Evolutionary conservation across 768 basidiomycete species (phyloP).

Genomic region (Trametes maxima): DNA sequence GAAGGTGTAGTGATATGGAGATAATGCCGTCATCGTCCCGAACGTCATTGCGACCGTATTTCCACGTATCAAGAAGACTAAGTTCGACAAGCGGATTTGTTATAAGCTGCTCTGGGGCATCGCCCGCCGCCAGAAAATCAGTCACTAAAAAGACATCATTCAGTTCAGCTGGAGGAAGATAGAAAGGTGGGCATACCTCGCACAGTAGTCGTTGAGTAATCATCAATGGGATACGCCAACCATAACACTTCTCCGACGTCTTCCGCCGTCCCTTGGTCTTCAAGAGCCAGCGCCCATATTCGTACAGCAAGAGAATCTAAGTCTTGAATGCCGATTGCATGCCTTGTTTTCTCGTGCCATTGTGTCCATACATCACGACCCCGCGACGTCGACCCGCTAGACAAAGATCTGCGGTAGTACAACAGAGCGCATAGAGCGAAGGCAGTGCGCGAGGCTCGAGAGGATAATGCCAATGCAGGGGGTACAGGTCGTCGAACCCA

Average conservation of each 20-base stretch:
- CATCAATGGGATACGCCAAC: constrained; percentile 43
- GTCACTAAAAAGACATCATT: constrained; percentile 38
- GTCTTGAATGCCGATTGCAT: constrained; percentile 30
- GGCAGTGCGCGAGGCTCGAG: constrained; percentile 17
- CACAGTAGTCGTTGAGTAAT: constrained; percentile 20
- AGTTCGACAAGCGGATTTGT: constrained; percentile 44
- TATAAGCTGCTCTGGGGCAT: constrained; percentile 41
- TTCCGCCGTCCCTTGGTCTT: constrained; percentile 39
- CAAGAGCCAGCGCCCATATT: constrained; percentile 48
- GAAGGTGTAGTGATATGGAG: constrained; percentile 28
- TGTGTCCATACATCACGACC: constrained; percentile 43
- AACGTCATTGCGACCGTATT: constrained; percentile 29
- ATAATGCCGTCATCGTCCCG: background rate
- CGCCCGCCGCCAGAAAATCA: constrained; percentile 40
- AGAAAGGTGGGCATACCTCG: constrained; percentile 27
- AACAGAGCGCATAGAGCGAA: constrained; percentile 31
- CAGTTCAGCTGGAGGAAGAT: background rate
- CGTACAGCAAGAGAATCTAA: constrained; percentile 39
- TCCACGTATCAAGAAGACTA: constrained; percentile 47
- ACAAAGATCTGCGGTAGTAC: constrained; percentile 20
- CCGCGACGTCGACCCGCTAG: background rate
- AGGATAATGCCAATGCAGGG: background rate
- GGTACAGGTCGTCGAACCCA: constrained; percentile 18
- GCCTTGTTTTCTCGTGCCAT: constrained; percentile 40
- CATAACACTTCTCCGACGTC: constrained; percentile 55